Evolutionary conservation across 179 eudicot genomes (phyloP).

Genomic region (Sideroxylon spinosum): DNA sequence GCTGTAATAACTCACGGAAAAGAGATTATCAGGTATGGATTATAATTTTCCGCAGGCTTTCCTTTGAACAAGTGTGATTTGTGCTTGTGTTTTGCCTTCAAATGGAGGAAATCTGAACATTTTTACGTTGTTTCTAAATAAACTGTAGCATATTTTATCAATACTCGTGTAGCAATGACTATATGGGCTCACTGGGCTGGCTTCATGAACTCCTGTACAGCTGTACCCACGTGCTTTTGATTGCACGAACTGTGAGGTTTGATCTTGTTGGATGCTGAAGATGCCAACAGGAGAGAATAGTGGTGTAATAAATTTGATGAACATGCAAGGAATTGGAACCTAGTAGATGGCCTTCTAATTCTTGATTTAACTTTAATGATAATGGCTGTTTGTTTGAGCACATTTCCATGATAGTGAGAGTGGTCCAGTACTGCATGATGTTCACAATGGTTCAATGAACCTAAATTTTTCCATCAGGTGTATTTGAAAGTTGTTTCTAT

Average conservation of each 20-base stretch:
- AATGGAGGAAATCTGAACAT: background rate
- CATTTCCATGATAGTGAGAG: background rate
- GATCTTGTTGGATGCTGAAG: slow-evolving; percentile 5
- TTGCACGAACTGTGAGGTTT: background rate
- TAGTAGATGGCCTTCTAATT: background rate
- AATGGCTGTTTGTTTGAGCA: background rate
- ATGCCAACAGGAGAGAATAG: background rate
- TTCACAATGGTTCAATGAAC: background rate
- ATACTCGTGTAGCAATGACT: background rate
- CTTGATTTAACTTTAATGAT: background rate
- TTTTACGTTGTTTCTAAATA: background rate
- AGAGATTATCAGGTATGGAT: slow-evolving; percentile 71
- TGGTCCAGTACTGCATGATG: background rate
- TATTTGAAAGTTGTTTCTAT: background rate
- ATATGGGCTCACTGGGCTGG: background rate
- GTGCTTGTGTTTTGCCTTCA: background rate
- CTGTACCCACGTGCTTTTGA: too few relatives aligned
- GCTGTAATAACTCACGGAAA: slow-evolving; percentile 54
- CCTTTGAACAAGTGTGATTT: background rate
- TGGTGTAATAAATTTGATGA: background rate
- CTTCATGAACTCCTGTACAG: background rate
- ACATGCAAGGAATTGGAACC: background rate
- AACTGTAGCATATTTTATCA: background rate
- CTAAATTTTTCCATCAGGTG: background rate
- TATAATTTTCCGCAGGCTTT: background rate